Conservation (phyloP, 2,329 filamentous ascomycete species). For the Cadophora luteo-olivacea region DNA sequence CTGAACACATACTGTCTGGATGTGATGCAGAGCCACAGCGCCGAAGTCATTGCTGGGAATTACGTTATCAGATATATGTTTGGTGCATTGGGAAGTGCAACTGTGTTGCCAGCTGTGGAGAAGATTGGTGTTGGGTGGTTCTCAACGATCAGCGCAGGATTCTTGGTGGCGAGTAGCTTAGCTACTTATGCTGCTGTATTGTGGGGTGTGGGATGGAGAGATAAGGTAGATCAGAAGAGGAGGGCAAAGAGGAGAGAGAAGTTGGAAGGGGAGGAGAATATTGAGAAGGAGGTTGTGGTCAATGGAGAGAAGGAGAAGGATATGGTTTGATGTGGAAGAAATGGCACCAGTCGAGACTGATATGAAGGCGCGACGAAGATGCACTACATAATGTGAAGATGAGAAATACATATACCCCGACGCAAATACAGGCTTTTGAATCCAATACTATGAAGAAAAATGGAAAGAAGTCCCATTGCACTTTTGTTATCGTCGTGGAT, state of each 20-base stretch:
- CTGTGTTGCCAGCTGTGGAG: conserved; percentile 76
- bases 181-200: conserved; percentile 35
- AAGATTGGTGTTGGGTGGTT: conserved; percentile 83
- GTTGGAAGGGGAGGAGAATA: conserved; percentile 24
- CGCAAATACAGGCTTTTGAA: too few species aligned
- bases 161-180: conserved; percentile 52
- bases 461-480: too few species aligned
- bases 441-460: too few species aligned
- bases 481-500: too few species aligned
- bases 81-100: conserved; percentile 72
- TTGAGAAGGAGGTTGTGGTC: conserved; percentile 9
- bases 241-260: conserved; percentile 45
- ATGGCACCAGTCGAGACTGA: neutral
- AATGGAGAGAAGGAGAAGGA: conserved; percentile 28
- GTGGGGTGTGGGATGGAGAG: conserved; percentile 47
- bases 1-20: conserved; percentile 84
- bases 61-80: conserved; percentile 81
- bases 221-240: conserved; percentile 57
- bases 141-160: conserved; percentile 69
- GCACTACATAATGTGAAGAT: too few species aligned
- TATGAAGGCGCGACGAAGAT: too few species aligned
- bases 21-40: conserved; percentile 74
- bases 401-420: neutral
- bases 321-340: conserved; percentile 21
- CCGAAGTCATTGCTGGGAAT: conserved; percentile 81